phyloP scores from a whole-genome alignment of 2,329 filamentous ascomycete species.

The Arthrobotrys sphaeroides region DNA sequence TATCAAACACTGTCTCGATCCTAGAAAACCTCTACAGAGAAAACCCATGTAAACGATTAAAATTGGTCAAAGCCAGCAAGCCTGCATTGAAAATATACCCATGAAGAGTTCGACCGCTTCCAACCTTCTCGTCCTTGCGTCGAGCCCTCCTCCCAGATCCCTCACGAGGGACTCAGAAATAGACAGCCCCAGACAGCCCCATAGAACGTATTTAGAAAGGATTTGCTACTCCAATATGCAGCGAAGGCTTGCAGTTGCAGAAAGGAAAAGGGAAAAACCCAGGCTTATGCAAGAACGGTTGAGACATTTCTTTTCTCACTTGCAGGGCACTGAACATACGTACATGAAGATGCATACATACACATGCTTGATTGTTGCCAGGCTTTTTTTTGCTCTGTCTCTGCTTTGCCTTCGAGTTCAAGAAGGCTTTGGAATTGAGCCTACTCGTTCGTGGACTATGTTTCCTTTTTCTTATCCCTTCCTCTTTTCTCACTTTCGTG shows the following conservation, averaged over 20 bases:
- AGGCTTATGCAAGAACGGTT: conserved; percentile 51
- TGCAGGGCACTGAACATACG: conserved; percentile 22
- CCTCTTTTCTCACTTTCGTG: background rate
- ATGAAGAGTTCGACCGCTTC: background rate
- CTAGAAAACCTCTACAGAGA: background rate
- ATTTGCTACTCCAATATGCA: conserved; percentile 48
- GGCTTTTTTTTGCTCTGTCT: background rate
- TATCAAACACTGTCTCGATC: conserved; percentile 17
- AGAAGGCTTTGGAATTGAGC: conserved; percentile 42
- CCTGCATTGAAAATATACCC: conserved; percentile 1
- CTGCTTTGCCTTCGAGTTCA: conserved; percentile 22
- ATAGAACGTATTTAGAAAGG: conserved; percentile 39
- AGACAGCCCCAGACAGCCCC: conserved; percentile 3
- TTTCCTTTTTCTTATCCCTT: background rate
- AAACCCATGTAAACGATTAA: conserved; percentile 7
- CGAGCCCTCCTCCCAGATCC: background rate
- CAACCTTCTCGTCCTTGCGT: background rate
- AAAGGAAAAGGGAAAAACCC: conserved; percentile 14
- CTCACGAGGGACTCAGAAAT: background rate
- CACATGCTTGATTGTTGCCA: background rate
- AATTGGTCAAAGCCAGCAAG: conserved; percentile 15
- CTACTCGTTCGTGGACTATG: conserved; percentile 31
- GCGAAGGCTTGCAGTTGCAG: conserved; percentile 35
- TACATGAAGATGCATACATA: conserved; percentile 6
- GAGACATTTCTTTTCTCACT: conserved; percentile 51